Percentiles rank a stretch among this genome's conserved stretches.
Conservation (phyloP, 345 rosid species). For the Cardamine occulta region DNA sequence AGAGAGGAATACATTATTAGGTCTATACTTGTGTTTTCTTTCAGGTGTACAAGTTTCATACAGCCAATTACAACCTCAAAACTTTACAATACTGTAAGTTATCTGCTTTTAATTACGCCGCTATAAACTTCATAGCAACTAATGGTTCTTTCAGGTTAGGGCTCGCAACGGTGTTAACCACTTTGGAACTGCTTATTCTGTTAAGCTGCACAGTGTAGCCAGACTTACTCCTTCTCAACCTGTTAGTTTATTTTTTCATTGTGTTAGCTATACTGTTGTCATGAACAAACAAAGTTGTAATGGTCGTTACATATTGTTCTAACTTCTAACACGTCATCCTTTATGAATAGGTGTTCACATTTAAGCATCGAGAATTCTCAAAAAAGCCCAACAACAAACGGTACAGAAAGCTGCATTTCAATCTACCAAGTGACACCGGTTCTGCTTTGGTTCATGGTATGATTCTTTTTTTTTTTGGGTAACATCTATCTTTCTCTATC, state of each 20-base stretch:
- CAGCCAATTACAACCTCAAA: slow-evolving; percentile 79
- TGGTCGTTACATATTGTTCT: too few relatives aligned
- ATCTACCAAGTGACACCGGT: slow-evolving; percentile 64
- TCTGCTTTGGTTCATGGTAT: slow-evolving; percentile 83
- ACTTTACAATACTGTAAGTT: slow-evolving; percentile 65
- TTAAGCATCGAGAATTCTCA: slow-evolving; percentile 67
- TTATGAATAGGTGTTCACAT: slow-evolving; percentile 68
- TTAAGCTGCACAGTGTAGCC: slow-evolving; percentile 71
- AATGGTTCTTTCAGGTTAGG: slow-evolving; percentile 55
- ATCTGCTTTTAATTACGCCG: not conserved
- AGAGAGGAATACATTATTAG: not conserved
- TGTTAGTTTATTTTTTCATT: slow-evolving; percentile 48
- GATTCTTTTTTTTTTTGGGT: not conserved
- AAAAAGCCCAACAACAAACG: slow-evolving; percentile 60
- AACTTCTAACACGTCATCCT: too few relatives aligned
- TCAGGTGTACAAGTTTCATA: slow-evolving; percentile 87
- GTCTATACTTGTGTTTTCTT: not conserved
- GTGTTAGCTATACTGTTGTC: not conserved
- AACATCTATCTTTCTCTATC: not conserved
- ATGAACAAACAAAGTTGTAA: not conserved
- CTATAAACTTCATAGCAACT: slow-evolving; percentile 10
- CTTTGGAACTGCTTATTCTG: slow-evolving; percentile 83
- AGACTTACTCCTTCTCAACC: slow-evolving; percentile 74
- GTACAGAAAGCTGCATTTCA: slow-evolving; percentile 64
- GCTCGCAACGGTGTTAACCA: slow-evolving; percentile 61